A percentile compares a stretch with the other conserved stretches of the same genome.
Conservation (phyloP, 2,329 filamentous ascomycete species). For the Colletotrichum higginsianum region DNA sequence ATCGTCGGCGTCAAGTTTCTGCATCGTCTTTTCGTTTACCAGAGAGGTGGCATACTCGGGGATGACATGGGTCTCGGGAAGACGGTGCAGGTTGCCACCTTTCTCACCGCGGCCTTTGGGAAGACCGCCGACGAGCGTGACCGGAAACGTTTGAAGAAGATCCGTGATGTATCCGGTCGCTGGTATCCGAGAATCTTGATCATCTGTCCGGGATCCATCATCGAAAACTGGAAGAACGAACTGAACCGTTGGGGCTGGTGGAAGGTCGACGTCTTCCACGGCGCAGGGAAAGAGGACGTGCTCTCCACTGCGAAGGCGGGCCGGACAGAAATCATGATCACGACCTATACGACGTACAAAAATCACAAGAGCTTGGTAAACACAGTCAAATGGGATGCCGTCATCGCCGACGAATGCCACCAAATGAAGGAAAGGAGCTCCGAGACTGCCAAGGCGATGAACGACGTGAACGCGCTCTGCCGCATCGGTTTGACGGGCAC, state of each 20-base stretch:
- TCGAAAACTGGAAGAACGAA: conserved; percentile 93
- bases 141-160: conserved; percentile 87
- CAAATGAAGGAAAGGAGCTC: conserved; percentile 85
- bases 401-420: conserved; percentile 96
- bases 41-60: conserved; percentile 90
- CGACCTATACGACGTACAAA: conserved; percentile 92
- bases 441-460: conserved; percentile 88
- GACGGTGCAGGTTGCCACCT: conserved; percentile 95
- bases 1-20: conserved; percentile 88
- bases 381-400: conserved; percentile 90
- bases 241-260: conserved; percentile 95
- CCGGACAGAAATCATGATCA: conserved; percentile 90
- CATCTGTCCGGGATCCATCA: conserved; percentile 89
- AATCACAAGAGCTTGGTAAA: conserved; percentile 83
- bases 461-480: conserved; percentile 90
- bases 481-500: conserved; percentile 95
- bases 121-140: conserved; percentile 94
- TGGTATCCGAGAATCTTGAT: conserved; percentile 92
- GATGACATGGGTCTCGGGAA: conserved; percentile 99
- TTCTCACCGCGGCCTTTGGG: conserved; percentile 91
- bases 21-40: conserved; percentile 90
- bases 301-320: conserved; percentile 82
- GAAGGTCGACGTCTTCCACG: conserved; percentile 88
- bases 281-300: conserved; percentile 76
- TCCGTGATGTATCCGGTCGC: conserved; percentile 72